Evolutionary conservation across 2,329 filamentous ascomycete species (phyloP).

Genomic region (Karstenula rhodostoma): DNA sequence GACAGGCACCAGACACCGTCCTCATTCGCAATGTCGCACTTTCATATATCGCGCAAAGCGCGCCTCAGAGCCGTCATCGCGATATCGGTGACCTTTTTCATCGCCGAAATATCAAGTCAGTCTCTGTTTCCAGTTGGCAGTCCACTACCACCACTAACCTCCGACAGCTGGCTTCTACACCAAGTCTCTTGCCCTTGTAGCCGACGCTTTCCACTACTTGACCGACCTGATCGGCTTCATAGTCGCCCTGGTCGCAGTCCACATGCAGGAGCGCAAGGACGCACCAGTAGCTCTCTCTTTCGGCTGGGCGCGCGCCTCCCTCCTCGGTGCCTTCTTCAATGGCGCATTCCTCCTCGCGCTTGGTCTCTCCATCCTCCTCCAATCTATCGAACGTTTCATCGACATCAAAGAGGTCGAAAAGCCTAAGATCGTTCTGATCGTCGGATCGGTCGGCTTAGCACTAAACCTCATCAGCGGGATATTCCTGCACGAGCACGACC

Average conservation of each 20-base stretch:
- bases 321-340: conserved; percentile 83
- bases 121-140: neutral
- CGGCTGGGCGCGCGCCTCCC: conserved; percentile 78
- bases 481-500: conserved; percentile 65
- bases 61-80: conserved; percentile 52
- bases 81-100: conserved; percentile 58
- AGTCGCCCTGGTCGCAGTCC: conserved; percentile 70
- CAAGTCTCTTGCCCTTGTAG: conserved; percentile 73
- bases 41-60: conserved; percentile 41
- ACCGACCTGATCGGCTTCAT: conserved; percentile 76
- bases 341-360: conserved; percentile 77
- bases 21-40: conserved; percentile 10
- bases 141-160: conserved; percentile 3
- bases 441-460: conserved; percentile 71
- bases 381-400: conserved; percentile 76
- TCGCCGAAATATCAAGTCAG: conserved; percentile 57
- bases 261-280: conserved; percentile 62
- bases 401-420: conserved; percentile 66
- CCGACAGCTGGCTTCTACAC: conserved; percentile 71
- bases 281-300: conserved; percentile 70
- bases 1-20: neutral
- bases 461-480: conserved; percentile 72
- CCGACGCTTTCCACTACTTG: conserved; percentile 81
- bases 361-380: conserved; percentile 75
- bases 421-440: conserved; percentile 71